phyloP scores from a whole-genome alignment of 2,329 filamentous ascomycete species.

The Fusarium tuaranense region DNA sequence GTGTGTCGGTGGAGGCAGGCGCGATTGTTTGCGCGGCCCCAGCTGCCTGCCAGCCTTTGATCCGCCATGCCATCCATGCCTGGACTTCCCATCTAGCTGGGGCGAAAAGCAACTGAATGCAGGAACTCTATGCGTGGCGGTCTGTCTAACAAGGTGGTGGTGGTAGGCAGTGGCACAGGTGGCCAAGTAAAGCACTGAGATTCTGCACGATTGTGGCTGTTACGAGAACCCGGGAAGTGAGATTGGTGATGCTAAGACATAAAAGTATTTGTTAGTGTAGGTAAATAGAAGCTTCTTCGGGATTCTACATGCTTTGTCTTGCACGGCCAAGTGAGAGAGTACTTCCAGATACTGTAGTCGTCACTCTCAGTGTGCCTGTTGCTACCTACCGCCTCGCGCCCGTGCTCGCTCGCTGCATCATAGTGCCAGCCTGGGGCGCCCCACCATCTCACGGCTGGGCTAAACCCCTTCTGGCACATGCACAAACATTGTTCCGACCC shows the following conservation, averaged over 20 bases:
- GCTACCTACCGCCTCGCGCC: constrained; percentile 31
- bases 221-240: not conserved
- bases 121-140: constrained; percentile 22
- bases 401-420: constrained; percentile 38
- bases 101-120: constrained; percentile 21
- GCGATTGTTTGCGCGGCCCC: constrained; percentile 36
- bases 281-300: constrained; percentile 37
- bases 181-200: constrained; percentile 1
- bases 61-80: constrained; percentile 22
- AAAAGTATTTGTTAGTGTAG: not conserved
- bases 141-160: constrained; percentile 19
- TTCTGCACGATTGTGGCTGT: not conserved
- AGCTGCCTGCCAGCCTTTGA: constrained; percentile 33
- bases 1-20: constrained; percentile 15
- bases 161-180: not conserved
- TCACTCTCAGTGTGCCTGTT: constrained; percentile 44
- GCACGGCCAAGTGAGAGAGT: not conserved
- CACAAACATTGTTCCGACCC: constrained; percentile 54
- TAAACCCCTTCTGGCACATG: constrained; percentile 39
- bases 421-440: constrained; percentile 34
- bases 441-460: constrained; percentile 40
- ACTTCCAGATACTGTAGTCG: constrained; percentile 25
- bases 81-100: not conserved
- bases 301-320: constrained; percentile 39
- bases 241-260: not conserved